These are phyloP conservation scores for Cucumis melo DNA, from an alignment of 306 rosid genomes.

Conservation along the genomic window DNA sequence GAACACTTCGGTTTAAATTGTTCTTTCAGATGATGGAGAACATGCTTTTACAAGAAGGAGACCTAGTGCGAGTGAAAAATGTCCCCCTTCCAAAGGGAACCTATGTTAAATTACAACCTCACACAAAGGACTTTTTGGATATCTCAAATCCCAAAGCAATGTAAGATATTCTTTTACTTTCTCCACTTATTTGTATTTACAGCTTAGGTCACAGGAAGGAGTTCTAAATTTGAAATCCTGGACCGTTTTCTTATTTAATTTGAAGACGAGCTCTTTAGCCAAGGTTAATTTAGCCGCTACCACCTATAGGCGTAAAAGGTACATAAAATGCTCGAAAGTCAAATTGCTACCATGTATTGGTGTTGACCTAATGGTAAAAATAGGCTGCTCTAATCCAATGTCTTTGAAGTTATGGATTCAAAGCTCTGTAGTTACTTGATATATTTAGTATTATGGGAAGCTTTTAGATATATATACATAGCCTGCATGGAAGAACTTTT, in stretches of 20 bases:
- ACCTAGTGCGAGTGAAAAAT: conserved; percentile 68
- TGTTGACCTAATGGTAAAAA: not conserved
- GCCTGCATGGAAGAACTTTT: not conserved
- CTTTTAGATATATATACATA: no score
- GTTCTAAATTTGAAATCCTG: not conserved
- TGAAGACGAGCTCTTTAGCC: not conserved
- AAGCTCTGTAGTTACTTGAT: not conserved
- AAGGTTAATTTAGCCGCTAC: not conserved
- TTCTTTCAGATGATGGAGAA: conserved; percentile 87
- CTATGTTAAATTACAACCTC: conserved; percentile 95
- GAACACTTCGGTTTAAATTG: not conserved
- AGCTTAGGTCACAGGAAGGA: not conserved
- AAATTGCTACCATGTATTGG: not conserved
- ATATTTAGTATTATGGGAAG: not conserved
- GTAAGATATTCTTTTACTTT: conserved; percentile 32
- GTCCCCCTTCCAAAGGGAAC: conserved; percentile 94
- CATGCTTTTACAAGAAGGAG: conserved; percentile 96
- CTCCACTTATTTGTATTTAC: not conserved
- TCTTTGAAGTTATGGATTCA: not conserved
- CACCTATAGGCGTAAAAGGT: not conserved
- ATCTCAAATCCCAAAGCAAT: conserved; percentile 97
- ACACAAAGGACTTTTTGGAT: conserved; percentile 89
- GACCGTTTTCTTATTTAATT: not conserved
- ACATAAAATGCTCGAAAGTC: not conserved
- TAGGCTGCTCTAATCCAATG: not conserved